Percentiles rank a stretch among this genome's conserved stretches.
Conservation (phyloP, 495 filamentous ascomycete species). For the Penicillium cinerascens region DNA sequence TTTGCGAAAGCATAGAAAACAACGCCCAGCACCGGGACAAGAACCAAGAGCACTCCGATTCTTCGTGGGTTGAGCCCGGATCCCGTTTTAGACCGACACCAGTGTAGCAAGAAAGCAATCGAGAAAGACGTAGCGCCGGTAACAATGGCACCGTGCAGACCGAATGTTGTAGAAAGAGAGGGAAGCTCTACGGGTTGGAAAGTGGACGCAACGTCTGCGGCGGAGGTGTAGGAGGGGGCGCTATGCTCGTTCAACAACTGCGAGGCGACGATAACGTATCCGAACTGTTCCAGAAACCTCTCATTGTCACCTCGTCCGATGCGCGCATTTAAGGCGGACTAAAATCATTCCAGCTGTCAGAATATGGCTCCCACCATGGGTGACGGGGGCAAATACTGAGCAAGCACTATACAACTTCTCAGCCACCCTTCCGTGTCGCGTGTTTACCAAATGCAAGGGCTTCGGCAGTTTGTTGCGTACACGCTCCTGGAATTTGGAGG, state of each 20-base stretch:
- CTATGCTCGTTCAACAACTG: conserved; percentile 75
- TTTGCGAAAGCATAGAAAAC: conserved; percentile 69
- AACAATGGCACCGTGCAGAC: conserved; percentile 47
- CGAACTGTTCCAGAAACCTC: conserved; percentile 89
- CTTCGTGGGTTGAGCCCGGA: conserved; percentile 39
- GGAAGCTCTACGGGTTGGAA: conserved; percentile 33
- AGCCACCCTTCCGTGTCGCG: conserved; percentile 45
- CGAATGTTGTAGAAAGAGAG: conserved; percentile 42
- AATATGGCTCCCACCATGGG: not conserved
- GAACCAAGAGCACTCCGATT: conserved; percentile 54
- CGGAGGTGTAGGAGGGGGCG: conserved; percentile 45
- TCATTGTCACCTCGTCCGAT: conserved; percentile 79
- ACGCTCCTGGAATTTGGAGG: conserved; percentile 61
- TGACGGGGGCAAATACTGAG: conserved; percentile 46
- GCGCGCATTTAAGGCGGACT: conserved; percentile 61
- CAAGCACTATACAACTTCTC: conserved; percentile 54
- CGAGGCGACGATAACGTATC: conserved; percentile 92
- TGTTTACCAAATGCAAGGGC: conserved; percentile 55
- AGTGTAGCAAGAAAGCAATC: conserved; percentile 70
- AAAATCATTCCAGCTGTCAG: not conserved
- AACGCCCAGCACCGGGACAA: conserved; percentile 53
- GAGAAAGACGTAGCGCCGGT: conserved; percentile 60
- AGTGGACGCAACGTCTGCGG: conserved; percentile 37
- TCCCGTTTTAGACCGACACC: conserved; percentile 46
- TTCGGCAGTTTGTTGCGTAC: conserved; percentile 64